A percentile compares a stretch with the other conserved stretches of the same genome.
These are phyloP conservation scores for Cutaneotrichosporon spelunceum DNA, from an alignment of 1,284 basidiomycete species.

Conservation along the genomic window DNA sequence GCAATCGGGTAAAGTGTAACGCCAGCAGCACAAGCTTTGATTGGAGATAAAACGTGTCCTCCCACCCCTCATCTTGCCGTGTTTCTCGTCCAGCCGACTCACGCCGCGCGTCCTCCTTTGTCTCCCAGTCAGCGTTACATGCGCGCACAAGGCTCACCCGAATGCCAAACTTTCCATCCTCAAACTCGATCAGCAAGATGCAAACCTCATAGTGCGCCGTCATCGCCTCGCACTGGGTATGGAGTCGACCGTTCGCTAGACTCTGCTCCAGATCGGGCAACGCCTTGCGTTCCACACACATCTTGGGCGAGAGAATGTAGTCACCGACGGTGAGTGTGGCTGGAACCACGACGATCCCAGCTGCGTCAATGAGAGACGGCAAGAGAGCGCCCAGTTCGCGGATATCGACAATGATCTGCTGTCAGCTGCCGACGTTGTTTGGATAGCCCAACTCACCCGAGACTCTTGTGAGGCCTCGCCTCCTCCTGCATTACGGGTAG, in stretches of 20 bases:
- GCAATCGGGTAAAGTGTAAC: conserved; percentile 81
- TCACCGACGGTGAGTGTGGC: conserved; percentile 92
- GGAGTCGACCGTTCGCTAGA: conserved; percentile 92
- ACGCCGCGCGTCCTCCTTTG: conserved; percentile 50
- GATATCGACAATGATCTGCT: conserved; percentile 89
- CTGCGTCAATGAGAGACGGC: conserved; percentile 83
- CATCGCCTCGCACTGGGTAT: conserved; percentile 97
- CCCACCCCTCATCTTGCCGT: conserved; percentile 33
- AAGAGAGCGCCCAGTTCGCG: conserved; percentile 92
- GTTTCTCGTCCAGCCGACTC: conserved; percentile 61
- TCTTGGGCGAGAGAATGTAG: conserved; percentile 91
- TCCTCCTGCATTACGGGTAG: conserved; percentile 81
- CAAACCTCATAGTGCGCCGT: conserved; percentile 92
- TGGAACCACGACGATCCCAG: conserved; percentile 76
- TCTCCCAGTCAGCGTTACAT: conserved; percentile 56
- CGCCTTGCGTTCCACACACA: conserved; percentile 95
- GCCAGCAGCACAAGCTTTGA: conserved; percentile 87
- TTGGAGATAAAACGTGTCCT: conserved; percentile 62
- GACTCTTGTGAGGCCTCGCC: conserved; percentile 64
- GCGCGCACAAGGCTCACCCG: conserved; percentile 61
- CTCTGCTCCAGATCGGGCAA: conserved; percentile 84
- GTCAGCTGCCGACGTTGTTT: background rate
- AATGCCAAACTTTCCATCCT: conserved; percentile 93
- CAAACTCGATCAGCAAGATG: conserved; percentile 95
- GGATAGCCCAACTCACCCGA: conserved; percentile 55